phyloP scores from a whole-genome alignment of 2,329 filamentous ascomycete genomes.

The Graphium sp. region DNA sequence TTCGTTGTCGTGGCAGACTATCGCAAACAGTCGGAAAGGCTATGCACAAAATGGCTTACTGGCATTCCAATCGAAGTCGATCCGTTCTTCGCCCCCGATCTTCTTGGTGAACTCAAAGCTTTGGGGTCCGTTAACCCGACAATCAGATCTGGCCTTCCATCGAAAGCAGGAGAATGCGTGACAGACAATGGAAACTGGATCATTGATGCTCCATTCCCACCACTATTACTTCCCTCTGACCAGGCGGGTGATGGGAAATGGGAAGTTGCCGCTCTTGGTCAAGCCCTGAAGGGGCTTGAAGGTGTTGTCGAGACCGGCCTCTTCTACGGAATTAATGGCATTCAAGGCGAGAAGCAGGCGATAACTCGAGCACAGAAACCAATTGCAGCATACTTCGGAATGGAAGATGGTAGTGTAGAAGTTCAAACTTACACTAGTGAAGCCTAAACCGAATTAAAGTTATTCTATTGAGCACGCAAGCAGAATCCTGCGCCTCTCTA shows the following conservation, averaged over 20 bases:
- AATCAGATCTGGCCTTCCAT: slow-evolving; percentile 54
- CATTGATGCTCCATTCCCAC: slow-evolving; percentile 77
- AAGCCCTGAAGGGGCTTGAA: slow-evolving; percentile 55
- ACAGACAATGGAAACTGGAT: slow-evolving; percentile 52
- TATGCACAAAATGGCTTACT: slow-evolving; percentile 62
- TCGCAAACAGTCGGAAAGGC: slow-evolving; percentile 66
- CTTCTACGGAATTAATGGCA: slow-evolving; percentile 69
- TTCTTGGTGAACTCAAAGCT: slow-evolving; percentile 52
- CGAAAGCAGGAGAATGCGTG: slow-evolving; percentile 64
- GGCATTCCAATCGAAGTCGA: slow-evolving; percentile 82
- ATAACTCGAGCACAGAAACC: slow-evolving; percentile 71
- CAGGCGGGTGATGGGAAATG: slow-evolving; percentile 24
- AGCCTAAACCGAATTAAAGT: no score
- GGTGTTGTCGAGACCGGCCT: slow-evolving; percentile 87
- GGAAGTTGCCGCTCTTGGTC: slow-evolving; percentile 40
- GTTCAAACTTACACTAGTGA: no score
- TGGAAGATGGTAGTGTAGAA: slow-evolving; percentile 57
- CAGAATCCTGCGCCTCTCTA: no score
- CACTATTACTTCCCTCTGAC: slow-evolving; percentile 48
- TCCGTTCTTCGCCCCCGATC: slow-evolving; percentile 63
- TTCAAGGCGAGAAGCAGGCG: slow-evolving; percentile 35
- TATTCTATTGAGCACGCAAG: no score
- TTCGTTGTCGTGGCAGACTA: slow-evolving; percentile 87
- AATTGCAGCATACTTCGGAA: slow-evolving; percentile 86
- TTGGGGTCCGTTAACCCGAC: slow-evolving; percentile 58